Conservation (phyloP, 768 basidiomycete species). For the Psilocybe sp. region DNA sequence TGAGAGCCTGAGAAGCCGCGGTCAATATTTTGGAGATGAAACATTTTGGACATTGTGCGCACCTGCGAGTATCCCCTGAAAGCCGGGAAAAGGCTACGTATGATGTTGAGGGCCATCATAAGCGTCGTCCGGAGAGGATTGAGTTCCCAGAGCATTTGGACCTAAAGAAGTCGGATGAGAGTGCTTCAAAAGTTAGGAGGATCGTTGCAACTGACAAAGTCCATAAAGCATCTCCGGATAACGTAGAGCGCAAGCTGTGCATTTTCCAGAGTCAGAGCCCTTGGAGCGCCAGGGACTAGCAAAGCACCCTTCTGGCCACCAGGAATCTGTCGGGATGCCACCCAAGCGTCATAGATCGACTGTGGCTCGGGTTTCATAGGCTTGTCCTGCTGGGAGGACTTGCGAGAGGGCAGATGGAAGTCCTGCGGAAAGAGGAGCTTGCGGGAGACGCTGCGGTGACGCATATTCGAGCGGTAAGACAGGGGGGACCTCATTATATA, state of each 20-base stretch:
- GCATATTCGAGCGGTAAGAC: conserved; percentile 36
- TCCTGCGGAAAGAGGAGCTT: conserved; percentile 36
- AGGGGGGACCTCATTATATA: conserved; percentile 29
- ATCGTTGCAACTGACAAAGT: conserved; percentile 40
- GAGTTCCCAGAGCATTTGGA: conserved; percentile 42
- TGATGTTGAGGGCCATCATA: conserved; percentile 67
- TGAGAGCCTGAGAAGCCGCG: conserved; percentile 51
- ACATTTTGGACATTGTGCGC: conserved; percentile 14
- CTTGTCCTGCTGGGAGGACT: conserved; percentile 18
- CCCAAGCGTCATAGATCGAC: conserved; percentile 51
- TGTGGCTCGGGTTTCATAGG: conserved; percentile 20
- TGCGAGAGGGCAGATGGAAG: conserved; percentile 28
- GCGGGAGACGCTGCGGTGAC: conserved; percentile 31
- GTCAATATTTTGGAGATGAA: conserved; percentile 15
- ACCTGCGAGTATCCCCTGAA: conserved; percentile 83
- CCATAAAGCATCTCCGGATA: conserved; percentile 48
- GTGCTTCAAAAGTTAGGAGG: background rate
- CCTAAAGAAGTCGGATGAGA: conserved; percentile 22
- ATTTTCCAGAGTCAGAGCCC: conserved; percentile 58
- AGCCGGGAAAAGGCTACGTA: conserved; percentile 76
- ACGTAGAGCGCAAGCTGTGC: conserved; percentile 55
- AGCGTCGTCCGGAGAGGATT: conserved; percentile 71
- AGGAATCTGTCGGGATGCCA: conserved; percentile 52
- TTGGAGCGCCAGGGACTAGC: conserved; percentile 67
- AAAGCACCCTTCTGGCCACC: conserved; percentile 35